These are phyloP conservation scores for Blastobotrys ciferrii DNA, from an alignment of 1,139 yeast genomes.

Conservation along the genomic window DNA sequence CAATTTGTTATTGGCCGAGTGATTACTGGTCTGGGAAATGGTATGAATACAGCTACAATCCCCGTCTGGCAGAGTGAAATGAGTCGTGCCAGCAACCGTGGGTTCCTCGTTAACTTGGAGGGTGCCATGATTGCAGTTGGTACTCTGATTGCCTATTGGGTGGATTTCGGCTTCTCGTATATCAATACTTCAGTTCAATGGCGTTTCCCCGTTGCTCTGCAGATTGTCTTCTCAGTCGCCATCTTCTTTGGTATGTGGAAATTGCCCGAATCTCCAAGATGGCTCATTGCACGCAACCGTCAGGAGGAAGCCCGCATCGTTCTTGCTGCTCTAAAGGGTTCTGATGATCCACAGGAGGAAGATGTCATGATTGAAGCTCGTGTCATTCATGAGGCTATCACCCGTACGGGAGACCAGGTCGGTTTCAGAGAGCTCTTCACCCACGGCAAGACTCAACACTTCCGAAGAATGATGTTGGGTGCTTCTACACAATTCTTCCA, in stretches of 20 bases:
- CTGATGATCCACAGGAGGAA: conserved; percentile 18
- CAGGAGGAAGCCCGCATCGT: conserved; percentile 44
- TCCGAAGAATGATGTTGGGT: conserved; percentile 47
- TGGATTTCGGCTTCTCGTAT: conserved; percentile 49
- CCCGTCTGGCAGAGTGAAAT: conserved; percentile 88
- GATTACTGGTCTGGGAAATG: conserved; percentile 75
- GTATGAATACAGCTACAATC: conserved; percentile 75
- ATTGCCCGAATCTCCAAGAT: conserved; percentile 52
- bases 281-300: conserved; percentile 45
- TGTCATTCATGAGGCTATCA: conserved; percentile 27
- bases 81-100: conserved; percentile 71
- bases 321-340: conserved; percentile 41
- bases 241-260: conserved; percentile 25
- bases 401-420: conserved; percentile 27
- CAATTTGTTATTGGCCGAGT: conserved; percentile 77
- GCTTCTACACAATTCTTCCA: conserved; percentile 48
- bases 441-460: conserved; percentile 48
- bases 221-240: conserved; percentile 32
- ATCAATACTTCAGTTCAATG: conserved; percentile 50
- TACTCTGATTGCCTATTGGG: conserved; percentile 74
- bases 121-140: conserved; percentile 75
- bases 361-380: conserved; percentile 19
- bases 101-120: conserved; percentile 66
- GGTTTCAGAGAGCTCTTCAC: conserved; percentile 40
- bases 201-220: conserved; percentile 44